These are phyloP conservation scores for Globisporangium acanthophoron DNA, from an alignment of 352 stramenopile species.

Conservation along the genomic window DNA sequence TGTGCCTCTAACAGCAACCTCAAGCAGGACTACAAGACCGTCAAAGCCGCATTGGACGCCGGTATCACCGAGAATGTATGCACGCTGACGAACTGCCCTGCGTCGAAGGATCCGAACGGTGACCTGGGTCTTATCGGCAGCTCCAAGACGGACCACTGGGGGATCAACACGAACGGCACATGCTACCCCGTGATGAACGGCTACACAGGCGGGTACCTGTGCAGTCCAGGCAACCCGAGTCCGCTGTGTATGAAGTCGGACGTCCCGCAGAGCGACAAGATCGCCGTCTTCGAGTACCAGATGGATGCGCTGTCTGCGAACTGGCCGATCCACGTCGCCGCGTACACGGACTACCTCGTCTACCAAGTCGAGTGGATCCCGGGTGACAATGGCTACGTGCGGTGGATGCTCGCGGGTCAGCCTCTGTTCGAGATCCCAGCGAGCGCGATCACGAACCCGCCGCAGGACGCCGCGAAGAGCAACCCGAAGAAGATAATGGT, in stretches of 20 bases:
- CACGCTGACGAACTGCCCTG: too few relatives aligned
- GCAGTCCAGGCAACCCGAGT: constrained; percentile 42
- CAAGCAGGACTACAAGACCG: too few relatives aligned
- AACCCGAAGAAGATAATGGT: constrained; percentile 90
- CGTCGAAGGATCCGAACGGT: too few relatives aligned
- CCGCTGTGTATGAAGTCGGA: constrained; percentile 16
- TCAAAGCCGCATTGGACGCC: too few relatives aligned
- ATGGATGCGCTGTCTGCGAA: constrained; percentile 93
- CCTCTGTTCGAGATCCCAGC: constrained; percentile 88
- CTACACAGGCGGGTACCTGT: constrained; percentile 42
- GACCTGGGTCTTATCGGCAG: constrained; percentile 11
- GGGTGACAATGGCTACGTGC: constrained; percentile 44
- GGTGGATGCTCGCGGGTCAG: constrained; percentile 75
- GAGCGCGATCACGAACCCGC: constrained; percentile 36
- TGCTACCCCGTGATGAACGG: constrained; percentile 54
- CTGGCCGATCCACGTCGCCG: constrained; percentile 73
- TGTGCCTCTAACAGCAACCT: constrained; percentile 13
- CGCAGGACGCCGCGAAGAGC: constrained; percentile 39
- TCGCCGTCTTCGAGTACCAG: constrained; percentile 62
- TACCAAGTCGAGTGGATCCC: constrained; percentile 75
- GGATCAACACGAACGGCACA: constrained; percentile 54
- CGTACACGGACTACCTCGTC: constrained; percentile 72
- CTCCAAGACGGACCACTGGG: constrained; percentile 28
- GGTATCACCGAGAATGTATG: constrained; percentile 6
- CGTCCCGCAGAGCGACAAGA: constrained; percentile 16